Percentiles rank a stretch among this genome's conserved stretches.
Evolutionary conservation across 192 early-diverging fungal species (phyloP).

Genomic region (Dissophora ornata): DNA sequence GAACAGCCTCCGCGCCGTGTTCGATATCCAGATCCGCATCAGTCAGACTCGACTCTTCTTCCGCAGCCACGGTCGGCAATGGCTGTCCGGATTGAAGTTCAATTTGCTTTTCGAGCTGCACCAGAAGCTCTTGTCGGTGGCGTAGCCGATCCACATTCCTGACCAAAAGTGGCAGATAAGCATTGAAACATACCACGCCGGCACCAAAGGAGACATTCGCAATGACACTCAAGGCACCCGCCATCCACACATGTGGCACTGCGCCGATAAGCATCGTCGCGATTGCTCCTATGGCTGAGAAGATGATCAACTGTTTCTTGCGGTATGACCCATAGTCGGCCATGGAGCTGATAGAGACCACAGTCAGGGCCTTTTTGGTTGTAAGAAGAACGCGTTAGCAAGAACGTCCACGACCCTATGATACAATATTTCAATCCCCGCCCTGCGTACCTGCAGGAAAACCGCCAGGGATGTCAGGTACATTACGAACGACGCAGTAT

Average conservation of each 20-base stretch:
- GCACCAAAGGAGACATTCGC: slow-evolving; percentile 62
- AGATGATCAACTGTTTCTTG: slow-evolving; percentile 56
- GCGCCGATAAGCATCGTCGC: slow-evolving; percentile 61
- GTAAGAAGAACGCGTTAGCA: neutral
- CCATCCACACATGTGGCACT: slow-evolving; percentile 37
- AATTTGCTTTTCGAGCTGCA: slow-evolving; percentile 7
- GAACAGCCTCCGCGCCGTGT: neutral
- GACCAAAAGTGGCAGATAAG: slow-evolving; percentile 61
- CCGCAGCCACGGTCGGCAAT: neutral
- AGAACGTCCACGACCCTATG: neutral
- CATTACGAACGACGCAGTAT: slow-evolving; percentile 58
- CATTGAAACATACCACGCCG: slow-evolving; percentile 63
- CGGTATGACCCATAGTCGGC: slow-evolving; percentile 55
- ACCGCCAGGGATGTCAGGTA: slow-evolving; percentile 56
- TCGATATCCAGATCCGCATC: neutral
- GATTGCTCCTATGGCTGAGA: slow-evolving; percentile 53
- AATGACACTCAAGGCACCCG: slow-evolving; percentile 54
- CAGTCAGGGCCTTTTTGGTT: slow-evolving; percentile 43
- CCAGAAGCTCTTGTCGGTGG: slow-evolving; percentile 13
- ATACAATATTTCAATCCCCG: too few species aligned
- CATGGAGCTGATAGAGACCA: slow-evolving; percentile 53
- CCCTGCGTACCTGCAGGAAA: slow-evolving; percentile 51
- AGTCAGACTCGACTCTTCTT: neutral
- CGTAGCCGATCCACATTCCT: slow-evolving; percentile 45
- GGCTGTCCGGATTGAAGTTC: neutral